Percentiles rank a stretch among this genome's conserved stretches.
phyloP scores from a whole-genome alignment of 169 alveolate species.

The Plasmodium knowlesi region DNA sequence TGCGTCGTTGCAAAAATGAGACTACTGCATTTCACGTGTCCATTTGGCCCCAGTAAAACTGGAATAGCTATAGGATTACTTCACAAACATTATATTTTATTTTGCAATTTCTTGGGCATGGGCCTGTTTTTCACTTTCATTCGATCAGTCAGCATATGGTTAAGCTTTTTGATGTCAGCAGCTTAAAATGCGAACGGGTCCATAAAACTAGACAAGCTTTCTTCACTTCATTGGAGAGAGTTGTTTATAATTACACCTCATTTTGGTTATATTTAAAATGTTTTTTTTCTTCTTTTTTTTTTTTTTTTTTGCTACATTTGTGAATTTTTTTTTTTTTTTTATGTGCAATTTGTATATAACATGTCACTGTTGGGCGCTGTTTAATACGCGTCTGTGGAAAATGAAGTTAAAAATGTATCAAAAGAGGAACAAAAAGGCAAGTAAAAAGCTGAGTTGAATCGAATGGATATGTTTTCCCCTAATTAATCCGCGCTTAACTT shows the following conservation, averaged over 20 bases:
- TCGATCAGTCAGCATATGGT: neutral
- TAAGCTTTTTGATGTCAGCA: neutral
- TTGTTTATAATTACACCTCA: neutral
- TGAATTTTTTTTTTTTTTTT: neutral
- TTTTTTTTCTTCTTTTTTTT: neutral
- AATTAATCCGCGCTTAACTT: neutral
- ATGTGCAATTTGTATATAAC: neutral
- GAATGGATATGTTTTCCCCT: neutral
- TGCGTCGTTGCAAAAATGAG: neutral
- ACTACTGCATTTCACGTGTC: neutral
- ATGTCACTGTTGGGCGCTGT: neutral
- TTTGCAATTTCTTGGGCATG: neutral
- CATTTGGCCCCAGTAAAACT: neutral
- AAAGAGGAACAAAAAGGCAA: neutral
- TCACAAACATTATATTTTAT: neutral
- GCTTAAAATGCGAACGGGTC: neutral
- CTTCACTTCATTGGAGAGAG: neutral
- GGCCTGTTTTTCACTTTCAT: neutral
- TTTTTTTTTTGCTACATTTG: neutral
- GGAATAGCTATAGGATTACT: neutral
- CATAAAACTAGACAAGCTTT: neutral
- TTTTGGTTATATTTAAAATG: neutral
- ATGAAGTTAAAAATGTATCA: neutral
- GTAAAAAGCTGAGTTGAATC: neutral
- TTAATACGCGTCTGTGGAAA: neutral